A percentile compares a stretch with the other conserved stretches of the same genome.
Conservation (phyloP, 2,329 filamentous ascomycete species). For the Paramyrothecium roridum region DNA sequence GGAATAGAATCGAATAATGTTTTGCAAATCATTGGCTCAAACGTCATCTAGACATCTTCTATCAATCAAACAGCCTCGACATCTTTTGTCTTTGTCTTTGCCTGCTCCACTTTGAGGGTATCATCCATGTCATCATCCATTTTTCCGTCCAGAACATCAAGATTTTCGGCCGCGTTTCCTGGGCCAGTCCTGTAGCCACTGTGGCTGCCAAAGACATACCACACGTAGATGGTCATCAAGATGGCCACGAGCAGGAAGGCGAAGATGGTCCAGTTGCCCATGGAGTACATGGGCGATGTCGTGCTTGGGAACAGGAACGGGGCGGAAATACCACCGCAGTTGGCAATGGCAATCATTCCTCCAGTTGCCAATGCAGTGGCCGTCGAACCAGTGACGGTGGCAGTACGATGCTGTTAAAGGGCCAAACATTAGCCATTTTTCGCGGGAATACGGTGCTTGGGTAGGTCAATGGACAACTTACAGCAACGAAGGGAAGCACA, state of each 20-base stretch:
- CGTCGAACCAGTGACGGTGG: slow-evolving; percentile 26
- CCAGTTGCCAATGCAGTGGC: slow-evolving; percentile 28
- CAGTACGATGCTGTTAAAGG: slow-evolving; percentile 23
- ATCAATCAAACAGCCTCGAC: slow-evolving; percentile 1
- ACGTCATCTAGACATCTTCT: not conserved
- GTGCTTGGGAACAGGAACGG: slow-evolving; percentile 28
- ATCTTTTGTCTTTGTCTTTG: slow-evolving; percentile 9
- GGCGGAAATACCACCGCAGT: slow-evolving; percentile 28
- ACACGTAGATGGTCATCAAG: slow-evolving; percentile 21
- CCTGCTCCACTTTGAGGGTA: slow-evolving; percentile 8
- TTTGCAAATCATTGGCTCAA: not conserved
- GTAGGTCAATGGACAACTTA: slow-evolving; percentile 12
- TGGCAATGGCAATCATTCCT: slow-evolving; percentile 30
- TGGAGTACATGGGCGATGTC: slow-evolving; percentile 26
- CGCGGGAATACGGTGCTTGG: not conserved
- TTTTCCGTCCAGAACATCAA: slow-evolving; percentile 17
- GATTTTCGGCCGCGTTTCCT: slow-evolving; percentile 11
- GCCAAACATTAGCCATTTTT: not conserved
- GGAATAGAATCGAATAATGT: no score
- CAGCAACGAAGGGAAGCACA: slow-evolving; percentile 27
- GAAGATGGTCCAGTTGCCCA: slow-evolving; percentile 31
- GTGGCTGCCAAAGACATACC: slow-evolving; percentile 27
- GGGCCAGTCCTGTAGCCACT: slow-evolving; percentile 24
- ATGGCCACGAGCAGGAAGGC: slow-evolving; percentile 22
- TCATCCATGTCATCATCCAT: slow-evolving; percentile 14